Base-by-base conservation (phyloP, 441 rosid genomes). In the Eutrema salsugineum region DNA sequence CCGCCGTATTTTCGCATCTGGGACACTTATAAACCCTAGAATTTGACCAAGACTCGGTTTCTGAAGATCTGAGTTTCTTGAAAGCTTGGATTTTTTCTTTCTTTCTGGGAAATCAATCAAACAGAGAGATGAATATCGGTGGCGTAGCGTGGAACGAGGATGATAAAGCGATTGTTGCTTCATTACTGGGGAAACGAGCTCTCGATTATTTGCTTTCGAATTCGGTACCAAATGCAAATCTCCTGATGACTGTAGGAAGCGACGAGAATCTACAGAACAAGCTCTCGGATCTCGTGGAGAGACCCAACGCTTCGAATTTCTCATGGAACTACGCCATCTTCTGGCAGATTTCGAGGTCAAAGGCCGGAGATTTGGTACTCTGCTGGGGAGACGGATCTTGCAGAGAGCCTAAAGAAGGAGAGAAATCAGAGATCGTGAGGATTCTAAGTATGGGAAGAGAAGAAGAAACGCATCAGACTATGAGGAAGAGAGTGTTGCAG, bases 371-470 rank as follows among this genome's bases (percentile, higher is more conserved):
- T 64, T 86, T 86, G 83, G 90, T 89, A 1, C 84, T 93, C 14
- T 90, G 94, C 19, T 93, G 98, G 98, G 94, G 94, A 2, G 98
- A 91, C 32, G 98, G 98, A 36, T 84, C 87, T 14, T 93, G 98
- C 53, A 71, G 98, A 68, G 98, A 93, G 85, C 97, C 98, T 12
- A 79, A 67, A 40, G 93, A 88, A 22, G 94, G 89, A 5, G 98
- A 93, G 79, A 92, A 83, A 67, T 84, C 89, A 0, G 94, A 87
- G 51, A 83, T 79, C 32, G 47, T 82, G 22, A 81, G 80, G 36
- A 78, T 85, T 67, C 82, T 83, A 9, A 83, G 77, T 43, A 71
- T 80, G 42, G 85, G 85, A 16, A 81, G 84, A 15, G 89, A 89
- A 56, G 97, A 90, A 19, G 95, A 85, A 57, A 73, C 83, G 1